Evolutionary conservation across 148 eudicot species (phyloP).

Genomic region (Camellia granthamiana): DNA sequence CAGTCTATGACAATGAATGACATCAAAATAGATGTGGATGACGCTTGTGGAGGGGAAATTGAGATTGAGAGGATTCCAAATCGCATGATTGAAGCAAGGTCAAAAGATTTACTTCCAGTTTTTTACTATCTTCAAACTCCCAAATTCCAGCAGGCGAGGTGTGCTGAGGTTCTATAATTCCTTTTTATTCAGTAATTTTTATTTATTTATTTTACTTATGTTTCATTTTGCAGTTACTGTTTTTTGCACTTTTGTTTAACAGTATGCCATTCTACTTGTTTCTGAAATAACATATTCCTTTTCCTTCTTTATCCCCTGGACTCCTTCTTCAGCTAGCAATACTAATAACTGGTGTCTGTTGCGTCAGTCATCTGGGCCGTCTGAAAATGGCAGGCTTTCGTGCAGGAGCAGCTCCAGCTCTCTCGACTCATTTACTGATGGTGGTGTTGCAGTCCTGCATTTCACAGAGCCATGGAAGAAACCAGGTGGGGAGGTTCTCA

Average conservation of each 20-base stretch:
- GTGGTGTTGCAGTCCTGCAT: constrained; percentile 21
- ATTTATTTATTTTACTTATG: neutral
- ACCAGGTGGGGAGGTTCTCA: constrained; percentile 29
- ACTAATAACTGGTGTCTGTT: constrained; percentile 18
- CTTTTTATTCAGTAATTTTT: neutral
- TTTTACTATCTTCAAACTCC: constrained; percentile 31
- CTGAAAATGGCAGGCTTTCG: constrained; percentile 32
- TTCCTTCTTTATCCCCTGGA: constrained; percentile 24
- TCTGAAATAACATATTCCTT: neutral
- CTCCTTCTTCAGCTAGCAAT: constrained; percentile 26
- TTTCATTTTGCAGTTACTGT: no score
- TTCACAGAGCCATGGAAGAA: constrained; percentile 29
- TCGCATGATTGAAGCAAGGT: constrained; percentile 9
- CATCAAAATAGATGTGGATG: constrained; percentile 20
- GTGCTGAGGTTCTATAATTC: constrained; percentile 4
- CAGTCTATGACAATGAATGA: constrained; percentile 35
- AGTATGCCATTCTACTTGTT: neutral
- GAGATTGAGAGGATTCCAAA: constrained; percentile 63
- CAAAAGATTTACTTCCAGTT: no score
- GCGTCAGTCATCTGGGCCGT: constrained; percentile 24
- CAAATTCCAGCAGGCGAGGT: constrained; percentile 53
- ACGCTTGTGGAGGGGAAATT: constrained; percentile 47
- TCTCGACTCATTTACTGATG: constrained; percentile 30
- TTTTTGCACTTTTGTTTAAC: neutral
- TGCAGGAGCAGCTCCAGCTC: constrained; percentile 23